Base-by-base conservation (phyloP, 805 yeast genomes). In the Yamadazyma kitorensis region DNA sequence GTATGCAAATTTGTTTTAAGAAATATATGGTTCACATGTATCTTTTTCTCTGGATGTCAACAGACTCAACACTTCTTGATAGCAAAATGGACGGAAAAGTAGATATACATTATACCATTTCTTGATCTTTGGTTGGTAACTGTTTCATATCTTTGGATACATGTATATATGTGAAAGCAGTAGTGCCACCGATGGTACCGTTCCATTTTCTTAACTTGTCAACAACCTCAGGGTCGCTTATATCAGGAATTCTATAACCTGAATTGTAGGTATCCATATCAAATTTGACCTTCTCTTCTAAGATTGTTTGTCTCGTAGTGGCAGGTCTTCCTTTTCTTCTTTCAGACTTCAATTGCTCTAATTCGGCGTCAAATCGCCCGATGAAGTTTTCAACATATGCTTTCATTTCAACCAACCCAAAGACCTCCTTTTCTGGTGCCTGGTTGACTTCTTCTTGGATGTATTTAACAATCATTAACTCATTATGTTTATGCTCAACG, bases 271-370 rank as follows among this genome's bases (percentile, higher is more conserved):
- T 77, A 25, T 74, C 73, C 24, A 51, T 33, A 37, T 89, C 97
- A 30, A 70, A 61, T 34, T 81, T 78, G 29, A 69, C 68, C 50
- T 75, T 75, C 44, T 72, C 74, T 47, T 84, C 82, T 37, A 88
- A 57, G 15, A 75, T 49, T 44, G 78, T 80, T 49, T 86, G 95
- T 52, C 78, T 78, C 40, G 74, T 75, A 5, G 84, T 60, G 12
- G 85, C 72, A 7, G 98, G 96, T 62, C 98, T 74, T 12, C 95
- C 94, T n/a, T 88, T 78, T 54, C 95, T 76, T 66, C 95, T 76
- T 35, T 71, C 76, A 4, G 55, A 59, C 41, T 72, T 74, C 36
- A 86, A 64, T 33, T 66, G 66, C n/a, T 73, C 73, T 33, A 91
- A 55, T 54, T 89, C 97, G 11, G 76, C 87, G 49, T 82, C 85